Percentiles rank a stretch among this genome's conserved stretches.
phyloP scores from a whole-genome alignment of 2,329 filamentous ascomycete species.

The Pseudogymnoascus sp. region DNA sequence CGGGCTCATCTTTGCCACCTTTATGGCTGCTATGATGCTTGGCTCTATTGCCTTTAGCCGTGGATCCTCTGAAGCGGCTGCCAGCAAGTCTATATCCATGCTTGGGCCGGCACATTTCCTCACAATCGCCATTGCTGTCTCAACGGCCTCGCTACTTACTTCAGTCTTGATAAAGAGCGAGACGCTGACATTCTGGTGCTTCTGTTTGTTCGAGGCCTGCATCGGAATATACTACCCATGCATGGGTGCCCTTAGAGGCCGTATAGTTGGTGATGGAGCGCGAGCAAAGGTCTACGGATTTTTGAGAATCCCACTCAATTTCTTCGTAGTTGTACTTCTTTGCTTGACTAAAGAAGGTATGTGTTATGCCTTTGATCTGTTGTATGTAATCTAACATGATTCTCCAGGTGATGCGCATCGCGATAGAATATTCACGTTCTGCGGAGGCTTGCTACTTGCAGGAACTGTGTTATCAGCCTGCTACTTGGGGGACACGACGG shows the following conservation, averaged over 20 bases:
- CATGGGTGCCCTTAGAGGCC: conserved; percentile 47
- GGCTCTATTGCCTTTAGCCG: conserved; percentile 47
- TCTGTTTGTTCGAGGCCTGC: conserved; percentile 50
- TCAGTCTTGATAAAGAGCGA: conserved; percentile 38
- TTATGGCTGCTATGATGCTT: conserved; percentile 53
- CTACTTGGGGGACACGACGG: background rate
- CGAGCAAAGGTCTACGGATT: conserved; percentile 49
- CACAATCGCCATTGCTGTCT: conserved; percentile 34
- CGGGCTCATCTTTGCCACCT: conserved; percentile 48
- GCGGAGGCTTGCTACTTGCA: conserved; percentile 4
- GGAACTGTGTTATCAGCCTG: conserved; percentile 4
- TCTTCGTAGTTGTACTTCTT: conserved; percentile 46
- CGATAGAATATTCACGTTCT: conserved; percentile 8
- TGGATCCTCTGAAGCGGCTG: conserved; percentile 1
- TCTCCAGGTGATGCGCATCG: background rate
- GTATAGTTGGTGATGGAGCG: conserved; percentile 45
- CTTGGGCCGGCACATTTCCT: conserved; percentile 26
- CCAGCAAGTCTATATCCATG: conserved; percentile 23
- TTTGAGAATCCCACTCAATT: conserved; percentile 50
- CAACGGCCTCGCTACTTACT: conserved; percentile 34
- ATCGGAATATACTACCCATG: conserved; percentile 52
- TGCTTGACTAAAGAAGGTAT: conserved; percentile 38
- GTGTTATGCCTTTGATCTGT: background rate
- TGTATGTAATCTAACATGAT: conserved; percentile 7
- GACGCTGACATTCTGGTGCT: conserved; percentile 44